phyloP scores from a whole-genome alignment of 768 basidiomycete species.

The Tulasnella sp. region DNA sequence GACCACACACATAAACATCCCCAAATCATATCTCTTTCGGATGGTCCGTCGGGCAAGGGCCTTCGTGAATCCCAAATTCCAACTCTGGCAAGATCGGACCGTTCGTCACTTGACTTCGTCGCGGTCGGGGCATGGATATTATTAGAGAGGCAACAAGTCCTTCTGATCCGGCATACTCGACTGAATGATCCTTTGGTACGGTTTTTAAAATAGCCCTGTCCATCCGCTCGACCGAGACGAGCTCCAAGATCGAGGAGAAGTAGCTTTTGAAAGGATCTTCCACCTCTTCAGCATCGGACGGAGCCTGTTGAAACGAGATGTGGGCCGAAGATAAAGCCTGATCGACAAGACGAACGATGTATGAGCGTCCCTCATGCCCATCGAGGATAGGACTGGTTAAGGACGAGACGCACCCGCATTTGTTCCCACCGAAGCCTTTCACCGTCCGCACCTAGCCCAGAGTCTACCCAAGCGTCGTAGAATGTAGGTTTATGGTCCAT shows the following conservation, averaged over 20 bases:
- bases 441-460: background rate
- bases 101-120: background rate
- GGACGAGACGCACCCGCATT: background rate
- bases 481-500: background rate
- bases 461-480: background rate
- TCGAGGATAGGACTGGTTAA: too few species aligned
- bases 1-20: background rate
- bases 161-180: too few species aligned
- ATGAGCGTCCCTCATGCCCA: too few species aligned
- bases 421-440: background rate
- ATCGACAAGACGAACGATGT: background rate
- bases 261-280: background rate
- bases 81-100: background rate
- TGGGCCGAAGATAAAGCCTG: background rate
- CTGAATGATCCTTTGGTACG: background rate
- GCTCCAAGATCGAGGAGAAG: background rate
- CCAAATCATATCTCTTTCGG: background rate
- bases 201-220: background rate
- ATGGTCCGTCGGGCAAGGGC: background rate
- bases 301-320: background rate
- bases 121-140: too few species aligned
- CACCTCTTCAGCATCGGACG: background rate
- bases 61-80: background rate
- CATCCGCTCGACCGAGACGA: background rate
- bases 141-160: too few species aligned